Evolutionary conservation across 495 filamentous ascomycete genomes (phyloP).

Genomic region (Chaetomium fimeti): DNA sequence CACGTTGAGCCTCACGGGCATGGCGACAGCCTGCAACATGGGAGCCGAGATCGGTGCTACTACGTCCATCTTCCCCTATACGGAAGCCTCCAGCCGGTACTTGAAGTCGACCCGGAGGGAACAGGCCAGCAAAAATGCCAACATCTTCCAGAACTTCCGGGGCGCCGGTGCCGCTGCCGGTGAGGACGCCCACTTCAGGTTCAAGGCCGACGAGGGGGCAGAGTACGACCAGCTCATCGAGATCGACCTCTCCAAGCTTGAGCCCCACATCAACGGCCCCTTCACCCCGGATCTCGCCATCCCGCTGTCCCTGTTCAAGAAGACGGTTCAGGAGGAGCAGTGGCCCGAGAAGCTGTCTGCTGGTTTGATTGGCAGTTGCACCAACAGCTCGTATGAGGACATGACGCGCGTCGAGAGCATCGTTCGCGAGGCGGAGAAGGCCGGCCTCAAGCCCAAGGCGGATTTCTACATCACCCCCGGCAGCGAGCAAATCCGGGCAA

Average conservation of each 20-base stretch:
- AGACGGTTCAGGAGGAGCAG: slow-evolving; percentile 74
- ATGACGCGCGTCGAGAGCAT: slow-evolving; percentile 93
- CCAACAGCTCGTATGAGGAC: slow-evolving; percentile 97
- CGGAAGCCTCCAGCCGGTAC: slow-evolving; percentile 59
- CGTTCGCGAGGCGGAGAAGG: slow-evolving; percentile 82
- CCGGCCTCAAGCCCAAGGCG: slow-evolving; percentile 80
- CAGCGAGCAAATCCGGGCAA: slow-evolving; percentile 94
- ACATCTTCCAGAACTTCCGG: slow-evolving; percentile 48
- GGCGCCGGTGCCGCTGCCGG: slow-evolving; percentile 35
- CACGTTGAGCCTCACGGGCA: slow-evolving; percentile 85
- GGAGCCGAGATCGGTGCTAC: slow-evolving; percentile 90
- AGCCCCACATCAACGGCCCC: slow-evolving; percentile 96
- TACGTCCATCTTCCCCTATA: slow-evolving; percentile 79
- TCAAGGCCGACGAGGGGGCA: slow-evolving; percentile 74
- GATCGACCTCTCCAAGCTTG: slow-evolving; percentile 86
- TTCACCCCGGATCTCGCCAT: slow-evolving; percentile 95
- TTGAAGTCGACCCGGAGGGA: slow-evolving; percentile 78
- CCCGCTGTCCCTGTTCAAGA: slow-evolving; percentile 81
- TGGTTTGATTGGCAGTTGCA: slow-evolving; percentile 94
- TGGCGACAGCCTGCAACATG: slow-evolving; percentile 92
- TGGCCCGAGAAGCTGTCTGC: slow-evolving; percentile 92
- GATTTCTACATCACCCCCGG: slow-evolving; percentile 96
- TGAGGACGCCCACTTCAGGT: slow-evolving; percentile 43
- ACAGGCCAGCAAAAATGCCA: slow-evolving; percentile 64
- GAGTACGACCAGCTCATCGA: slow-evolving; percentile 87